A percentile compares a stretch with the other conserved stretches of the same genome.
Evolutionary conservation across 257 asterid genomes (phyloP).

Genomic region (Jasminum sambac): DNA sequence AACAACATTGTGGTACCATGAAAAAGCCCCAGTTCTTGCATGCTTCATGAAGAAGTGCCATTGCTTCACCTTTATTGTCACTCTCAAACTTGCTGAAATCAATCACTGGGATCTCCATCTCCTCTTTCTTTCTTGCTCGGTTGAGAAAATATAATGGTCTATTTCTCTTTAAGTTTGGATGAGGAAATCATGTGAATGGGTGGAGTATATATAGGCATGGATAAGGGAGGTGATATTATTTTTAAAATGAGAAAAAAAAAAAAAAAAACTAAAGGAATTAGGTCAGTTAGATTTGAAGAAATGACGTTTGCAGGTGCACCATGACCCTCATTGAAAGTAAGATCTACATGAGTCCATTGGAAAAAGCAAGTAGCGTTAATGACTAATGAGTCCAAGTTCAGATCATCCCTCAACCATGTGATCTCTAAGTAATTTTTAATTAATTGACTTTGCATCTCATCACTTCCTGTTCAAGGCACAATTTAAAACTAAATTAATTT

Average conservation of each 20-base stretch:
- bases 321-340: constrained; percentile 26
- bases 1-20: constrained; percentile 49
- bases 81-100: constrained; percentile 52
- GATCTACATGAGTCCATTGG: constrained; percentile 36
- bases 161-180: constrained; percentile 9
- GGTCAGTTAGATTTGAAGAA: constrained; percentile 30
- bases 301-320: constrained; percentile 32
- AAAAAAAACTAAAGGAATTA: neutral
- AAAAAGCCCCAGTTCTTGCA: constrained; percentile 89
- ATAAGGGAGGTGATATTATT: neutral
- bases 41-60: constrained; percentile 80
- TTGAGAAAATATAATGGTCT: neutral
- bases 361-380: constrained; percentile 21
- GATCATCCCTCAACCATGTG: constrained; percentile 47
- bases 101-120: constrained; percentile 86
- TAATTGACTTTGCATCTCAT: constrained; percentile 29
- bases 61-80: constrained; percentile 54
- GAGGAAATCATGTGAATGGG: constrained; percentile 25
- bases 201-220: constrained; percentile 52
- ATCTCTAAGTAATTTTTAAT: constrained; percentile 24
- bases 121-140: constrained; percentile 7
- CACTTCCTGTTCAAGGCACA: neutral
- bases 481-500: neutral
- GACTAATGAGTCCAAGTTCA: constrained; percentile 49
- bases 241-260: neutral